Base-by-base conservation (phyloP, 306 rosid genomes). In the Prunus dulcis region DNA sequence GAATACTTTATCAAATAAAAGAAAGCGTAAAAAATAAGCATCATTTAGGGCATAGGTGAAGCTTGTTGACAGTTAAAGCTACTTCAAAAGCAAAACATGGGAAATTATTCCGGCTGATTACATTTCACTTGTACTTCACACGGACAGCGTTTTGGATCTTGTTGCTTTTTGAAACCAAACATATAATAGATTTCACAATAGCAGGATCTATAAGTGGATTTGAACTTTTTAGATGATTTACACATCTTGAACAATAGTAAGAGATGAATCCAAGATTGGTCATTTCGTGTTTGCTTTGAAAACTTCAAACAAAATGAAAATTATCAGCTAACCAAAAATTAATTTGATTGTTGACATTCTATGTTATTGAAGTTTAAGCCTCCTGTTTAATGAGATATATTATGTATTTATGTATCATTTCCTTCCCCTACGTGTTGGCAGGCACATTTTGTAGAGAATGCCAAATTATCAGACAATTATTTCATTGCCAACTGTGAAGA, bases 391-490 rank as follows among this genome's bases (percentile, higher is more conserved):
- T 79, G 43, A 64, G 9, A 63, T 63, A n/a, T 73, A 46, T 25
- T 30, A 34, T 34, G 41, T 34, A 34, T 34, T 6, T 58, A 71
- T 76, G 64, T 73, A 64, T 41, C 17, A 3, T 25, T 38, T 46
- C 69, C 50, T 77, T 70, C 67, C n/a, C 25, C 41, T 57, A 12
- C 56, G 62, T 82, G 77, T 70, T 86, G 79, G 90, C 97, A 95
- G 95, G 96, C 88, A 78, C 91, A 92, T 83, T 95, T 95, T 84
- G 75, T 92, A 72, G 97, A 88, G 81, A 85, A 92, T 49, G 95
- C 97, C 72, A 92, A 87, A 86, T 83, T 95, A 71, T 92, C 97
- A 8, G 90, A 73, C 57, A 88, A 81, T 75, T 95, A 95, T 89
- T 95, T 95, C 84, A 90, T 95, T 75, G 86, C 87, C 22, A 82